A percentile compares a stretch with the other conserved stretches of the same genome.
These are phyloP conservation scores for Aspergillus steynii DNA, from an alignment of 495 filamentous ascomycete species.

Conservation along the genomic window DNA sequence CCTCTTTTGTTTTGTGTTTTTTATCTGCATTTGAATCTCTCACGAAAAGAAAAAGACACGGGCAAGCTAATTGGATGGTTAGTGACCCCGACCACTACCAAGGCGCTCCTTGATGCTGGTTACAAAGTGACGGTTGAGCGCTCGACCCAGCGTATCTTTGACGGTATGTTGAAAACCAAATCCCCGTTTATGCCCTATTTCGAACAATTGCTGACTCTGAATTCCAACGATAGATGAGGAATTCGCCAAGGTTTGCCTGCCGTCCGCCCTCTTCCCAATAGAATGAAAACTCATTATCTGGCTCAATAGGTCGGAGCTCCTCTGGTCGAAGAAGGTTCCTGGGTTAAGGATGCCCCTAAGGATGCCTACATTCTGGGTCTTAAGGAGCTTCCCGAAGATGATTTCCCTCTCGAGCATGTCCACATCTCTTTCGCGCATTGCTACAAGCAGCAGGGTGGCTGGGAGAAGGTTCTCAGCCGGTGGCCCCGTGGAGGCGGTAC, in stretches of 20 bases:
- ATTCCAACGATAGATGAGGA: conserved; percentile 44
- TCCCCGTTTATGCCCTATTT: not conserved
- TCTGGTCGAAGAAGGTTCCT: conserved; percentile 80
- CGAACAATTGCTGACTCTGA: conserved; percentile 5
- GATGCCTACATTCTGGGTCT: conserved; percentile 86
- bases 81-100: conserved; percentile 70
- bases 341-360: conserved; percentile 69
- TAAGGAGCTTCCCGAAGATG: conserved; percentile 91
- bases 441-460: conserved; percentile 87
- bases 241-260: conserved; percentile 47
- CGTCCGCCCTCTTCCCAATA: not conserved
- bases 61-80: conserved; percentile 16
- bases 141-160: conserved; percentile 79
- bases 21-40: not conserved
- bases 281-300: conserved; percentile 1
- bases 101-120: conserved; percentile 77
- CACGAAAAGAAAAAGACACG: not conserved
- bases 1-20: too few relatives aligned
- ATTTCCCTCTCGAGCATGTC: conserved; percentile 81
- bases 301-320: conserved; percentile 58
- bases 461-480: conserved; percentile 77
- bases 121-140: conserved; percentile 84
- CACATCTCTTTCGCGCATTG: conserved; percentile 84
- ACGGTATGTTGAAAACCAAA: conserved; percentile 48
- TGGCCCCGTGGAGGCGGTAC: conserved; percentile 82